phyloP scores from a whole-genome alignment of 192 early-diverging fungal genomes.

The Lobosporangium transversale region DNA sequence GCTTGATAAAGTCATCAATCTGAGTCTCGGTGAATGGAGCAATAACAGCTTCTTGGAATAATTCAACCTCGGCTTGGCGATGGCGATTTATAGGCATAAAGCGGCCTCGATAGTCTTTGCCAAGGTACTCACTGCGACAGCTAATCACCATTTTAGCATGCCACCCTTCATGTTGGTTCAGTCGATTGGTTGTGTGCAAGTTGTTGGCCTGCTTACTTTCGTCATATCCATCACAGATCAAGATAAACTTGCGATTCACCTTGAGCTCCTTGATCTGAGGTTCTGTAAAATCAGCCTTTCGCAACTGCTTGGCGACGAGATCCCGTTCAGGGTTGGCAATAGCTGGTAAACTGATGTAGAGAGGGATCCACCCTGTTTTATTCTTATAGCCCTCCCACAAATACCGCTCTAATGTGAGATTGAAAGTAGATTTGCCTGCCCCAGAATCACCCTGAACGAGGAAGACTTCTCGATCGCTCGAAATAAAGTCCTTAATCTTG shows the following conservation, averaged over 20 bases:
- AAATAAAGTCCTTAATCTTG: background rate
- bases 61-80: background rate
- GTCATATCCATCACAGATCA: too few relatives aligned
- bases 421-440: conserved; percentile 6
- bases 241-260: too few relatives aligned
- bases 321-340: background rate
- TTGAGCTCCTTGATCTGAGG: too few relatives aligned
- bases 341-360: conserved; percentile 7
- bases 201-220: background rate
- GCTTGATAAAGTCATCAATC: background rate
- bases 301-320: conserved; percentile 10
- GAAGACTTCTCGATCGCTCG: conserved; percentile 1
- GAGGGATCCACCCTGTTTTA: conserved; percentile 1
- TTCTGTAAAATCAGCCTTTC: too few relatives aligned
- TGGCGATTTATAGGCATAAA: conserved; percentile 1
- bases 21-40: background rate
- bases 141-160: conserved; percentile 3
- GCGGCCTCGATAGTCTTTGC: background rate
- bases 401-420: background rate
- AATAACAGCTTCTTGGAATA: conserved; percentile 8
- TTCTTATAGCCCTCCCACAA: conserved; percentile 1
- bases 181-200: background rate
- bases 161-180: conserved; percentile 1
- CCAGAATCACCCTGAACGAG: conserved; percentile 4
- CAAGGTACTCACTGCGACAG: conserved; percentile 3